These are phyloP conservation scores for Umbelopsis sp. DNA, from an alignment of 192 early-diverging fungal species.

Conservation along the genomic window DNA sequence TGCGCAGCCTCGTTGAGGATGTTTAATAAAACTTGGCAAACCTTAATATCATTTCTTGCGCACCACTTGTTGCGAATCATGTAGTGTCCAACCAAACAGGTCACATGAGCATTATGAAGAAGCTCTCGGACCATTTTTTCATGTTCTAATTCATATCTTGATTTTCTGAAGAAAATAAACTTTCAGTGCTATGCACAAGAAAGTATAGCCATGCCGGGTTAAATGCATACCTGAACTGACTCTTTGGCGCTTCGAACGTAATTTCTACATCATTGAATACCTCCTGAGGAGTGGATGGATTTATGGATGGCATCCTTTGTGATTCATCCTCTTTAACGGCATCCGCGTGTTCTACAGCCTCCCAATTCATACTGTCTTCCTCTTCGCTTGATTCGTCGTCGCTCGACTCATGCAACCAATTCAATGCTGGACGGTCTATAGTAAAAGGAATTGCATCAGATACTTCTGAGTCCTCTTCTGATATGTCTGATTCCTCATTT, in stretches of 20 bases:
- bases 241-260: conserved; percentile 29
- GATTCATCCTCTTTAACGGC: neutral
- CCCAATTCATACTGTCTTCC: conserved; percentile 52
- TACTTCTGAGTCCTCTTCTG: neutral
- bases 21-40: conserved; percentile 26
- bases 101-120: conserved; percentile 65
- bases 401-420: conserved; percentile 6
- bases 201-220: neutral
- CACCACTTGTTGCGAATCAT: conserved; percentile 64
- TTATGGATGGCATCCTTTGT: no score
- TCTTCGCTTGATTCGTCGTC: conserved; percentile 8
- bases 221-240: conserved; percentile 16
- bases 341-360: conserved; percentile 43
- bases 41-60: conserved; percentile 44
- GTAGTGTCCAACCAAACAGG: conserved; percentile 56
- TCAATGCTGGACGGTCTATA: neutral
- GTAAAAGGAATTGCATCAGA: neutral
- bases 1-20: no score
- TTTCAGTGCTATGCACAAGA: neutral
- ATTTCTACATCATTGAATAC: conserved; percentile 45
- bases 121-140: conserved; percentile 54
- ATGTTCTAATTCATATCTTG: conserved; percentile 49
- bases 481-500: neutral
- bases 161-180: conserved; percentile 28
- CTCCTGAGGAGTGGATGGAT: neutral